Base-by-base conservation (phyloP, 371 early-diverging fungal species). In the Saksenaea oblongispora region DNA sequence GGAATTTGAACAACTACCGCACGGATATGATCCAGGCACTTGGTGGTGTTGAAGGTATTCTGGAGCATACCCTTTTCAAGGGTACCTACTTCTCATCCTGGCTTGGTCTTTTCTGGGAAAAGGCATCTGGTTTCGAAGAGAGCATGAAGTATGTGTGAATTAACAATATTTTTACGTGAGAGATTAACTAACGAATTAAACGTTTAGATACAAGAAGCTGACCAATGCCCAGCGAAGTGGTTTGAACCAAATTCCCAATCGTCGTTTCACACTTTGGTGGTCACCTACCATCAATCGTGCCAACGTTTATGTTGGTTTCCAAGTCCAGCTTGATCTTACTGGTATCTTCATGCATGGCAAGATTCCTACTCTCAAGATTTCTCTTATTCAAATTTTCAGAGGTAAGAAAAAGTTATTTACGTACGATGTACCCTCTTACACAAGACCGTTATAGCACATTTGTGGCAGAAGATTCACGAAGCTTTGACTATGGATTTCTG, bases 241-340 rank as follows among this genome's bases (percentile, higher is more conserved):
- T 86, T 80, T 98, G 72, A 96, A 96, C 74, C 97, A 98, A 82
- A 97, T 99, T 82, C 99, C 99, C 37, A 99, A 99, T 81, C 96
- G 98, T 88, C 95, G 99, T 61, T 99, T 99, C 84, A 98, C 98
- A 3, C 86, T 99, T 36, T 99, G 99, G 99, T 99, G 99, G 99
- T 95, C 95, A 34, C 99, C 99, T 10, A 98, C 99, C 1, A 98
- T 99, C 72, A 99, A 99, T 74, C 72, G 78, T 66, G 89, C 94
- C 60, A 96, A 98, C 73, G 98, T 99, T 24, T 98, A 99, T 76
- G 96, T 99, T 61, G 99, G 99, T 81, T 99, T 99, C 96, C 96
- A 98, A 79, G 97, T 95, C 56, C 97, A 97, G 78, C 86, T 99
- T 60, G 99, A 99, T 88, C 80, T 96, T 72, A 99, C 99, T 3